phyloP scores from a whole-genome alignment of 441 rosid species.

The Adansonia gregorii region DNA sequence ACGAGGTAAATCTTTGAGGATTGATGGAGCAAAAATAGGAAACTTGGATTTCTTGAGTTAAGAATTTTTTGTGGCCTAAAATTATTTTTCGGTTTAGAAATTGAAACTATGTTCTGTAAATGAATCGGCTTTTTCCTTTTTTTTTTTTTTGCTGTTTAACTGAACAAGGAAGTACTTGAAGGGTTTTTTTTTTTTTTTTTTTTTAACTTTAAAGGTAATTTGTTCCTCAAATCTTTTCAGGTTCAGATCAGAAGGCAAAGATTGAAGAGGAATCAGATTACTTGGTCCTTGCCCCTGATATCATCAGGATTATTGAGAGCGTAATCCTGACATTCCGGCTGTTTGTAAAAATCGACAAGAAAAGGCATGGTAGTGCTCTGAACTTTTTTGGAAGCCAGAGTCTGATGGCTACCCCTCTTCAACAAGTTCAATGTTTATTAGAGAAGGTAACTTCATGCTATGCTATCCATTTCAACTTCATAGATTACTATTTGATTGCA shows the following conservation, averaged over 20 bases:
- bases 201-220: slow-evolving; percentile 24
- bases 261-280: slow-evolving; percentile 60
- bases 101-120: background rate
- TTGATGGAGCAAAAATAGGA: background rate
- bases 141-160: background rate
- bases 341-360: slow-evolving; percentile 87
- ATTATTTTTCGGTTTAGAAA: background rate
- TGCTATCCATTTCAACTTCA: background rate
- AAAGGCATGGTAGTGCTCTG: slow-evolving; percentile 51
- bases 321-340: slow-evolving; percentile 64
- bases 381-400: slow-evolving; percentile 74
- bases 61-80: background rate
- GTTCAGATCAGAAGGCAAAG: slow-evolving; percentile 54
- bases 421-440: slow-evolving; percentile 68
- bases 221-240: slow-evolving; percentile 44
- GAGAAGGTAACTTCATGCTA: slow-evolving; percentile 54
- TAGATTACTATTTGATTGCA: background rate
- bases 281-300: slow-evolving; percentile 66
- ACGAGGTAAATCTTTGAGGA: slow-evolving; percentile 52
- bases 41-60: background rate
- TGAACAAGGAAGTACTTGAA: background rate
- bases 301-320: slow-evolving; percentile 65
- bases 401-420: slow-evolving; percentile 72
- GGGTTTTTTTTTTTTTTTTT: slow-evolving; percentile 12
- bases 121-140: background rate